Evolutionary conservation across 2,329 filamentous ascomycete genomes (phyloP), one percentile per base, ranked within the genome.

Genomic region (Trichocomaceae sp.): DNA sequence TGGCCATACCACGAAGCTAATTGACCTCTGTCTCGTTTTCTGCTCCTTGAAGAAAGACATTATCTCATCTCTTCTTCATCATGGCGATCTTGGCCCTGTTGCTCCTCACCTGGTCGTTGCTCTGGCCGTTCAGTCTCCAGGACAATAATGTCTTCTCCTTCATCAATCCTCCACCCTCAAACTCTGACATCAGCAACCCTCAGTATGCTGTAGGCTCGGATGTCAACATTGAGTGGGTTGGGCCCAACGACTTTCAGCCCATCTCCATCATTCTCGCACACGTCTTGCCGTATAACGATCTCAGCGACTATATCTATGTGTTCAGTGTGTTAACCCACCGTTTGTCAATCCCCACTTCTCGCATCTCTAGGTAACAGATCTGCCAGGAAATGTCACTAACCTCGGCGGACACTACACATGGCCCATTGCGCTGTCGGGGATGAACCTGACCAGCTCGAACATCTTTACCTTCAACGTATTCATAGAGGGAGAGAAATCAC

Each of bases 401-500:
- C 33, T 56, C 26, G 54, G 37, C 17, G 49, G 54, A 15, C 50
- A 53, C 29, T 56, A 37, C 50, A 52, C 50, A n/a, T 56, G 54
- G 54, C 3, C 19, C n/a, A 53, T 56, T 39, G 29, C 35, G 10
- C 46, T 56, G 35, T 37, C 37, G 12, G 17, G 49, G 10, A 56
- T 56, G 54, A 56, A 56, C 20, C 54, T 56, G 22, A 49, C 50
- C n/a, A 46, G 20, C 22, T 52, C 54, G n/a, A 15, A 44, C 6
- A 17, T 39, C n/a, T 56, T 56, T 39, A 50, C 50, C 50, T 53
- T 56, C 50, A 46, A 50, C 22, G 49, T 56, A 31, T 56, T 46
- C 41, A n/a, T 56, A 39, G 49, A 52, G 31, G 54, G 54, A 33
- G 45, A 56, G 45, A 49, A 26, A 12, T 31, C 49, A 12, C 54